A percentile compares a stretch with the other conserved stretches of the same genome.
Conservation (phyloP, 78 protist species). For the Pigoraptor vietnamica region DNA sequence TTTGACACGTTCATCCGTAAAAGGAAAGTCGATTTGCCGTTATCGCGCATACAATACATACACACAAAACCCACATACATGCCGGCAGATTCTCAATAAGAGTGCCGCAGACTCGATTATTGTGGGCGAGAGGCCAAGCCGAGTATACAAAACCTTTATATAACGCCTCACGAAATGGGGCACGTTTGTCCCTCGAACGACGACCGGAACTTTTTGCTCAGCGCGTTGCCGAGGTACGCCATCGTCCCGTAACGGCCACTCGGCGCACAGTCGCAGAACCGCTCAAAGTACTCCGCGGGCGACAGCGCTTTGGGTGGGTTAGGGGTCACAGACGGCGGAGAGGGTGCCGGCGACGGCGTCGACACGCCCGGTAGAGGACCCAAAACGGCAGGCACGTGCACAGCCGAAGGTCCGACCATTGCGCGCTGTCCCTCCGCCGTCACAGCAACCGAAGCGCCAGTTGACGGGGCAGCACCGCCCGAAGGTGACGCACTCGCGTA, state of each 20-base stretch:
- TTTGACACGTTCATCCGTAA: too few relatives aligned
- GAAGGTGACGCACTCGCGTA: background rate
- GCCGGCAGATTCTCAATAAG: too few relatives aligned
- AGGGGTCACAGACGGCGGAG: background rate
- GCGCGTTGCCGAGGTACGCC: constrained; percentile 14
- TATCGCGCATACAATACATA: too few relatives aligned
- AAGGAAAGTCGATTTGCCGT: too few relatives aligned
- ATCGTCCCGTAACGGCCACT: constrained; percentile 19
- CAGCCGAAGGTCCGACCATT: background rate
- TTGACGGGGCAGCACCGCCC: too few relatives aligned
- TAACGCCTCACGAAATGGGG: background rate
- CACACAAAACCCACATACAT: too few relatives aligned
- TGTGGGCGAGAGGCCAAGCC: too few relatives aligned
- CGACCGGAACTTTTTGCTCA: background rate
- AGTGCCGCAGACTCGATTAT: too few relatives aligned
- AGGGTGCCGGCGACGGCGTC: background rate
- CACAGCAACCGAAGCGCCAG: too few relatives aligned
- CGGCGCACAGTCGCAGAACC: constrained; percentile 22
- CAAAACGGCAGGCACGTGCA: constrained; percentile 3
- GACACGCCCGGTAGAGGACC: background rate
- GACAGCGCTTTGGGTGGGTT: background rate
- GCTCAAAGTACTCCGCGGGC: background rate
- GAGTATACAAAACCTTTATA: too few relatives aligned
- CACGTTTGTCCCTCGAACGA: background rate
- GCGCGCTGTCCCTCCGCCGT: too few relatives aligned